phyloP scores from a whole-genome alignment of 257 asterid species.

The Primulina tabacum region DNA sequence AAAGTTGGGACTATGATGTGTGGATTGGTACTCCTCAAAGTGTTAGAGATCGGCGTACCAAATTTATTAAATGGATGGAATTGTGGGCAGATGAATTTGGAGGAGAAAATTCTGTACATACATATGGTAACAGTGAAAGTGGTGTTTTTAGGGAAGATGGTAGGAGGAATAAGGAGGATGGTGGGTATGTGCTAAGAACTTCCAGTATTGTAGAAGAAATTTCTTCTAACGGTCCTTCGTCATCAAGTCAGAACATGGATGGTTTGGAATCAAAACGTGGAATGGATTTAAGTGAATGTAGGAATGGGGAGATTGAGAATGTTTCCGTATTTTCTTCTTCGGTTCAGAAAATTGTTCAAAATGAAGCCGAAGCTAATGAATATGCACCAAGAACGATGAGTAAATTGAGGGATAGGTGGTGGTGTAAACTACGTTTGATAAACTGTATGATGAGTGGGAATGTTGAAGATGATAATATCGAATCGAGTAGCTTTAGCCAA shows the following conservation, averaged over 20 bases:
- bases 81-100: constrained; percentile 27
- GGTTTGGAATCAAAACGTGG: constrained; percentile 31
- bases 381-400: constrained; percentile 29
- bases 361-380: constrained; percentile 31
- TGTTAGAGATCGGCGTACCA: constrained; percentile 61
- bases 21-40: constrained; percentile 71
- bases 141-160: constrained; percentile 25
- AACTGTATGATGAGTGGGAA: constrained; percentile 41
- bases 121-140: constrained; percentile 15
- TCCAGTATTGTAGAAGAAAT: constrained; percentile 41
- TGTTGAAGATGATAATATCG: constrained; percentile 30
- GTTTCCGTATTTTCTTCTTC: constrained; percentile 27
- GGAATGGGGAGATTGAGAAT: constrained; percentile 26
- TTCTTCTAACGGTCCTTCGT: constrained; percentile 41
- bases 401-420: constrained; percentile 46
- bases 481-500: constrained; percentile 16
- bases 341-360: constrained; percentile 23
- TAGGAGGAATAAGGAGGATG: constrained; percentile 40
- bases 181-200: constrained; percentile 50
- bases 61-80: constrained; percentile 59
- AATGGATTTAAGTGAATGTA: constrained; percentile 28
- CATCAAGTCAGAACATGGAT: constrained; percentile 41
- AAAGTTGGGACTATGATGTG: constrained; percentile 45
- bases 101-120: constrained; percentile 25
- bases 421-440: constrained; percentile 54